Base-by-base conservation (phyloP, 1,284 basidiomycete genomes). In the Leccinum griseonigrum region DNA sequence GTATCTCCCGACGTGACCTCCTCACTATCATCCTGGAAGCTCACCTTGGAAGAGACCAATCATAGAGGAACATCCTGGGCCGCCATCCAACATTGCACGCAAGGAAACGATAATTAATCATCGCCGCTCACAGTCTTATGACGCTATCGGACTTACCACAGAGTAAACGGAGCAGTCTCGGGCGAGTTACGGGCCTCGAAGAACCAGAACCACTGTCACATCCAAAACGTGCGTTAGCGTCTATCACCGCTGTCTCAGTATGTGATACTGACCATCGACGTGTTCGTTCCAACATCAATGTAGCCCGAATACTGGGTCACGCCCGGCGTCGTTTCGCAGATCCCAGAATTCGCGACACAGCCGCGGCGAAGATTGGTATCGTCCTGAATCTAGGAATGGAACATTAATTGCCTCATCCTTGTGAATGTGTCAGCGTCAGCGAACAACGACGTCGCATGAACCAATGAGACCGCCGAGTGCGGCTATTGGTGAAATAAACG, bases 171-270 rank as follows among this genome's bases (percentile, higher is more conserved):
- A 0, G 85, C 85, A 1, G 80, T 85, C 61, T 86, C 81, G 0
- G 86, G 83, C 5, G 78, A 75, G 26, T 83, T 69, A 9, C 87
- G 79, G 3, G 87, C 80, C 66, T 85, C 87, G 59, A 89, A 89
- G 71, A 88, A 89, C 86, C 87, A 89, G 69, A 88, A 88, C 84
- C 85, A 88, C 84, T 84, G 59, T 32, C 26, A 34, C 4, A 48
- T 16, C 46, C 52, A 46, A 60, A 63, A 53, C 9, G 2, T 14
- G 63, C 62, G 58, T 66, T 40, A 65, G 46, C 26, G 22, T 4
- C 18, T 13, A 22, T 14, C 7, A 3, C 28, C 14, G 4, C 13
- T 11, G 3, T 16, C n/a, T 16, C 18, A 16, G 6, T 3, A 43
- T 6, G 28, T 26, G 6, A 36, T 53, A 68, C 77, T 53, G 58